These are phyloP conservation scores for Hypoxylon rubiginosum DNA, from an alignment of 2,329 filamentous ascomycete species.

Conservation along the genomic window DNA sequence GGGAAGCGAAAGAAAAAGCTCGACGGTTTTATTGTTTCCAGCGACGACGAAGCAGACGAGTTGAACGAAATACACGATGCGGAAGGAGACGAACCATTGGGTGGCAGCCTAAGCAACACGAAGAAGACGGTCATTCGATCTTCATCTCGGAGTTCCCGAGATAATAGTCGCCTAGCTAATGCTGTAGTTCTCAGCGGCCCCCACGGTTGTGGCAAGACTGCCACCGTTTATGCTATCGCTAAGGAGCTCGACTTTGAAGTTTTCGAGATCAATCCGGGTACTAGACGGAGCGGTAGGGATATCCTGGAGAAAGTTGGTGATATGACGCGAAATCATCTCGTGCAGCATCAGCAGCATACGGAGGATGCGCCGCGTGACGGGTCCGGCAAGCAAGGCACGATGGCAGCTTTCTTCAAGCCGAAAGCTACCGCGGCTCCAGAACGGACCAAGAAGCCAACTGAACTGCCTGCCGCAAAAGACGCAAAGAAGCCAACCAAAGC, in stretches of 20 bases:
- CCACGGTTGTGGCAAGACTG: constrained; percentile 91
- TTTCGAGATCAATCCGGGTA: constrained; percentile 92
- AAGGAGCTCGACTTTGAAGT: constrained; percentile 93
- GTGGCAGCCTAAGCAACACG: constrained; percentile 53
- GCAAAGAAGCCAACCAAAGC: constrained; percentile 57
- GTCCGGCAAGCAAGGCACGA: constrained; percentile 78
- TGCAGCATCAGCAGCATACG: constrained; percentile 66
- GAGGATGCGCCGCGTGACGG: constrained; percentile 47
- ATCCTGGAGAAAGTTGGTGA: constrained; percentile 93
- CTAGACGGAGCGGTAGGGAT: constrained; percentile 87
- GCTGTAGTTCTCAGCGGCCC: constrained; percentile 90
- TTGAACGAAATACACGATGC: constrained; percentile 77
- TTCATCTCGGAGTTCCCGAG: constrained; percentile 52
- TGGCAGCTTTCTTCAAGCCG: constrained; percentile 84
- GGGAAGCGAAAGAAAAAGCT: constrained; percentile 81
- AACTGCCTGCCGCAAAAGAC: constrained; percentile 42
- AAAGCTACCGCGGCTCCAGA: constrained; percentile 54
- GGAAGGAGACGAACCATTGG: constrained; percentile 64
- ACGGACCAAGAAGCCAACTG: constrained; percentile 49
- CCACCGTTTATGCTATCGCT: constrained; percentile 90
- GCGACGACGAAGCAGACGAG: constrained; percentile 79
- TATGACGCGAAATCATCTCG: constrained; percentile 96
- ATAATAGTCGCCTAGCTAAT: constrained; percentile 72
- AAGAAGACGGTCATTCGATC: constrained; percentile 69
- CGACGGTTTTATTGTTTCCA: constrained; percentile 84